phyloP scores from a whole-genome alignment of 306 rosid species.

The Vigna reflexopilosa region DNA sequence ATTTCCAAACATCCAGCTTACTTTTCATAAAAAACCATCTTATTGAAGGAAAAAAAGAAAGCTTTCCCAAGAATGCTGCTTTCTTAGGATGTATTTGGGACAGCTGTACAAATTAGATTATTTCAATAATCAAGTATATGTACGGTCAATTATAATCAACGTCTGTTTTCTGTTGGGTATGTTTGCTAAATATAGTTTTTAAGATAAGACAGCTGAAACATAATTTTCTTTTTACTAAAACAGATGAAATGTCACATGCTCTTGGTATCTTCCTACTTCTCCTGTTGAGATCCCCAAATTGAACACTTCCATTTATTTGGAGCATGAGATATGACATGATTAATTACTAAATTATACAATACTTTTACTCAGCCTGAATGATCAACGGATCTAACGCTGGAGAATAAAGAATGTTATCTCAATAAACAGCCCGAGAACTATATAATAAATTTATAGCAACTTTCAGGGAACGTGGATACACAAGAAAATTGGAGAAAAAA shows the following conservation, averaged over 20 bases:
- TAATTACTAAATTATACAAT: slow-evolving; percentile 13
- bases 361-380: slow-evolving; percentile 23
- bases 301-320: slow-evolving; percentile 26
- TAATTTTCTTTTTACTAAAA: too few relatives aligned
- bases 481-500: slow-evolving; percentile 22
- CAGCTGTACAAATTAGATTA: too few relatives aligned
- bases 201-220: neutral
- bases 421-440: neutral
- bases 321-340: slow-evolving; percentile 13
- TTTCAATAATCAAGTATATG: too few relatives aligned
- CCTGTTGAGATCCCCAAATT: slow-evolving; percentile 13
- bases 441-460: slow-evolving; percentile 11
- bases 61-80: too few relatives aligned
- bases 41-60: too few relatives aligned
- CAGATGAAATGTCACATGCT: neutral
- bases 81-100: too few relatives aligned
- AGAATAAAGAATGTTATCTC: slow-evolving; percentile 1
- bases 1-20: neutral
- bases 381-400: neutral
- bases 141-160: too few relatives aligned
- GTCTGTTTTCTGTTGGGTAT: too few relatives aligned
- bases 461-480: slow-evolving; percentile 1
- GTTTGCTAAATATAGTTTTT: too few relatives aligned
- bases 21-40: too few relatives aligned
- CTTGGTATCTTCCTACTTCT: slow-evolving; percentile 7